These are phyloP conservation scores for Tylopilus plumbeoviolaceoides DNA, from an alignment of 768 basidiomycete species.

Conservation along the genomic window DNA sequence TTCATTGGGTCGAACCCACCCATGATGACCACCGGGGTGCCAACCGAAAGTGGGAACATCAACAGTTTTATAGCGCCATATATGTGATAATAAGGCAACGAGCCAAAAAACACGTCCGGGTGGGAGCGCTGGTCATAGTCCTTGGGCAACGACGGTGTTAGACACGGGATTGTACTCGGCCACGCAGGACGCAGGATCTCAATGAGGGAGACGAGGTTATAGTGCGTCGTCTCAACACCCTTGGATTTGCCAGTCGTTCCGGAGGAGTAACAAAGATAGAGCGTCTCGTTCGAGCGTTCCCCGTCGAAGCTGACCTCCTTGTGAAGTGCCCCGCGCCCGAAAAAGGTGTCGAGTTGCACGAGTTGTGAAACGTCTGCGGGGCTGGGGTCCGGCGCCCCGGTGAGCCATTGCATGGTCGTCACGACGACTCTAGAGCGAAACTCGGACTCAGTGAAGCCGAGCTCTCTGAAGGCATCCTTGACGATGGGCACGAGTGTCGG, in stretches of 20 bases:
- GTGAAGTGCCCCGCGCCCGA: slow-evolving; percentile 44
- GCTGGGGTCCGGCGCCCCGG: slow-evolving; percentile 29
- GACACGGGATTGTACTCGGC: slow-evolving; percentile 33
- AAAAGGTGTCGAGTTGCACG: slow-evolving; percentile 44
- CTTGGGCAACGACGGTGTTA: slow-evolving; percentile 12
- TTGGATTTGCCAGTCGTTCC: slow-evolving; percentile 82
- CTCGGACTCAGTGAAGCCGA: slow-evolving; percentile 45
- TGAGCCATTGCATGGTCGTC: slow-evolving; percentile 46
- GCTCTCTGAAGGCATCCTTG: slow-evolving; percentile 49
- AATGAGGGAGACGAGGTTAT: slow-evolving; percentile 61
- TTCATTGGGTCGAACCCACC: slow-evolving; percentile 65
- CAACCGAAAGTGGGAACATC: slow-evolving; percentile 49
- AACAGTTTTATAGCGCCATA: slow-evolving; percentile 61
- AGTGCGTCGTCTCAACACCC: slow-evolving; percentile 64
- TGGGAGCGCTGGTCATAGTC: not conserved
- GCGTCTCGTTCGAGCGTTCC: slow-evolving; percentile 50
- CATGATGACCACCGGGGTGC: slow-evolving; percentile 54
- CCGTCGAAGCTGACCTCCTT: slow-evolving; percentile 57
- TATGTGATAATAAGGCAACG: slow-evolving; percentile 60
- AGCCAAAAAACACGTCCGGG: slow-evolving; percentile 52
- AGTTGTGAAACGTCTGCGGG: slow-evolving; percentile 33
- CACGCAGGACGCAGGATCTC: slow-evolving; percentile 47
- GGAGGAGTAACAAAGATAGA: slow-evolving; percentile 58
- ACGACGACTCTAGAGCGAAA: slow-evolving; percentile 55
- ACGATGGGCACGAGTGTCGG: slow-evolving; percentile 58